Conservation (phyloP, 2,329 filamentous ascomycete species). For the Diplodia seriata region DNA sequence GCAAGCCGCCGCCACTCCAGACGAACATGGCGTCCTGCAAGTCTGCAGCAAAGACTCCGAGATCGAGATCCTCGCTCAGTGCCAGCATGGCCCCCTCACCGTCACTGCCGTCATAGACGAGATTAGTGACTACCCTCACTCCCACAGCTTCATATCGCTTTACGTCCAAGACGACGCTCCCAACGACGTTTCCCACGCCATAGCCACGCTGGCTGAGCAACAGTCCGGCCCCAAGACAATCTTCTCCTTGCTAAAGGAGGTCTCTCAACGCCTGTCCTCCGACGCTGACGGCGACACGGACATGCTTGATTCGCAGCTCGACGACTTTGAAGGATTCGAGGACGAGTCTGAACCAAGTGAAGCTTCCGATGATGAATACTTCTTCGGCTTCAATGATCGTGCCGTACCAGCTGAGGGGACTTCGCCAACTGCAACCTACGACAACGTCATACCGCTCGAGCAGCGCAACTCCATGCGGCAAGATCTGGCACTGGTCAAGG, state of each 20-base stretch:
- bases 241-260: slow-evolving; percentile 56
- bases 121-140: slow-evolving; percentile 65
- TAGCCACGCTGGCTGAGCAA: slow-evolving; percentile 56
- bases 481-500: slow-evolving; percentile 68
- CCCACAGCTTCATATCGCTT: slow-evolving; percentile 65
- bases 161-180: slow-evolving; percentile 56
- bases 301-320: slow-evolving; percentile 21
- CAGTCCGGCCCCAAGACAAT: slow-evolving; percentile 53
- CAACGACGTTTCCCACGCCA: slow-evolving; percentile 48
- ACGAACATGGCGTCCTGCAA: slow-evolving; percentile 57
- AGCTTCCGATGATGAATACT: background rate
- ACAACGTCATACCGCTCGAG: slow-evolving; percentile 6
- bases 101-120: slow-evolving; percentile 57
- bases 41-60: slow-evolving; percentile 75
- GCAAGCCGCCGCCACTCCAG: slow-evolving; percentile 48
- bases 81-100: slow-evolving; percentile 42
- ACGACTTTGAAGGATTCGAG: background rate
- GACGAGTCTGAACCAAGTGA: background rate
- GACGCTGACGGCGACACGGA: slow-evolving; percentile 50
- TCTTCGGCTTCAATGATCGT: background rate
- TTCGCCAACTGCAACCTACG: background rate
- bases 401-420: slow-evolving; percentile 14
- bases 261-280: slow-evolving; percentile 51
- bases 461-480: slow-evolving; percentile 54
- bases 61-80: slow-evolving; percentile 67